A percentile compares a stretch with the other conserved stretches of the same genome.
phyloP scores from a whole-genome alignment of 768 basidiomycete genomes.

The Kwoniella shandongensis region DNA sequence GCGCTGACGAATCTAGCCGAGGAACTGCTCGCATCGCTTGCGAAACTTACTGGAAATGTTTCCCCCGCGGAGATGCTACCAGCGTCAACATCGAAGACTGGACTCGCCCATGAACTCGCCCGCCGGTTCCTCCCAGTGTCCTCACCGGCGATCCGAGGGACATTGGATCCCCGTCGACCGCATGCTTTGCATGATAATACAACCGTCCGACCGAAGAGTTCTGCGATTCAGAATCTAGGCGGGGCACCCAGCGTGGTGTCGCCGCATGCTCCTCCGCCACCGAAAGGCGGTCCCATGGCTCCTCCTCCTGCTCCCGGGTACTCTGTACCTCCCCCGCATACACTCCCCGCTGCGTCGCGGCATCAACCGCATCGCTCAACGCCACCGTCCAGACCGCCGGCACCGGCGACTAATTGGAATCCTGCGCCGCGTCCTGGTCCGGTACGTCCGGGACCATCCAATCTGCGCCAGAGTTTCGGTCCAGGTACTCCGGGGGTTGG shows the following conservation, averaged over 20 bases:
- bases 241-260: conserved; percentile 6
- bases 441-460: conserved; percentile 35
- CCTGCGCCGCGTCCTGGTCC: conserved; percentile 27
- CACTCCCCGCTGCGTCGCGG: not conserved
- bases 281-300: conserved; percentile 11
- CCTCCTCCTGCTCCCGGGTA: conserved; percentile 18
- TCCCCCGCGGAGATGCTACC: conserved; percentile 28
- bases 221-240: conserved; percentile 12
- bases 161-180: conserved; percentile 47
- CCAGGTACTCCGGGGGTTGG: conserved; percentile 17
- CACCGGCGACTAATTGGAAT: not conserved
- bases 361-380: conserved; percentile 2
- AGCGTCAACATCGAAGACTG: conserved; percentile 17
- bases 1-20: conserved; percentile 9
- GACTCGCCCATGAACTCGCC: conserved; percentile 35
- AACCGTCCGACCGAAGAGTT: conserved; percentile 22
- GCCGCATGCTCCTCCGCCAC: conserved; percentile 15
- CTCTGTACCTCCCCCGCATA: conserved; percentile 16
- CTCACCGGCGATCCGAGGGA: conserved; percentile 40
- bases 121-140: conserved; percentile 34
- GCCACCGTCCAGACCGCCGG: conserved; percentile 1
- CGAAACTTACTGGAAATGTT: conserved; percentile 21
- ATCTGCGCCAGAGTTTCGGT: conserved; percentile 40
- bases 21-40: conserved; percentile 34
- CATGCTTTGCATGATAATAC: conserved; percentile 45